A percentile compares a stretch with the other conserved stretches of the same genome.
Conservation (phyloP, 2,329 filamentous ascomycete genomes). For the Alternaria sp. region DNA sequence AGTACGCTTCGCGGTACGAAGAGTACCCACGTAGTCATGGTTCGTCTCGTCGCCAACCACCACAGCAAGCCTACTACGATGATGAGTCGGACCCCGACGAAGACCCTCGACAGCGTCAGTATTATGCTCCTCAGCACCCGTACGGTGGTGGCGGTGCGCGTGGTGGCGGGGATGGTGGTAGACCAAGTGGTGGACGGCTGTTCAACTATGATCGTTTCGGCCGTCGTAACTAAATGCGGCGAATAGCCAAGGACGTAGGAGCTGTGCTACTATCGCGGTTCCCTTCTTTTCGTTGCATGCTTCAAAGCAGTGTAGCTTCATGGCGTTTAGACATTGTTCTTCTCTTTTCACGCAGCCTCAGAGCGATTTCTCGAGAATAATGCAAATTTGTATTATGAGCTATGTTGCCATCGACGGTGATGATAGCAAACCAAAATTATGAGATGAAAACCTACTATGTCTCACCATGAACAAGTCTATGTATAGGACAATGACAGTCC, state of each 20-base stretch:
- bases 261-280: background rate
- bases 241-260: background rate
- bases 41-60: background rate
- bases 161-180: background rate
- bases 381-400: background rate
- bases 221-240: background rate
- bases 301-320: background rate
- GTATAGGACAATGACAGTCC: background rate
- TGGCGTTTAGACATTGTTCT: background rate
- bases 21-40: background rate
- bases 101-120: background rate
- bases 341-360: background rate
- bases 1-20: background rate
- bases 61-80: background rate
- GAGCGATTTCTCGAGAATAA: background rate
- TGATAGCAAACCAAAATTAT: background rate
- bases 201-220: background rate
- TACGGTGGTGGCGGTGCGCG: background rate
- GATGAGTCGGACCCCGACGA: background rate
- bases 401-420: rapidly evolving
- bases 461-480: background rate
- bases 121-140: background rate
- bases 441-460: background rate
- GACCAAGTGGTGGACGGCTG: background rate
- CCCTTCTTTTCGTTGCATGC: background rate